A percentile compares a stretch with the other conserved stretches of the same genome.
Evolutionary conservation across 805 yeast species (phyloP).

Genomic region (Starmera dryadoides): DNA sequence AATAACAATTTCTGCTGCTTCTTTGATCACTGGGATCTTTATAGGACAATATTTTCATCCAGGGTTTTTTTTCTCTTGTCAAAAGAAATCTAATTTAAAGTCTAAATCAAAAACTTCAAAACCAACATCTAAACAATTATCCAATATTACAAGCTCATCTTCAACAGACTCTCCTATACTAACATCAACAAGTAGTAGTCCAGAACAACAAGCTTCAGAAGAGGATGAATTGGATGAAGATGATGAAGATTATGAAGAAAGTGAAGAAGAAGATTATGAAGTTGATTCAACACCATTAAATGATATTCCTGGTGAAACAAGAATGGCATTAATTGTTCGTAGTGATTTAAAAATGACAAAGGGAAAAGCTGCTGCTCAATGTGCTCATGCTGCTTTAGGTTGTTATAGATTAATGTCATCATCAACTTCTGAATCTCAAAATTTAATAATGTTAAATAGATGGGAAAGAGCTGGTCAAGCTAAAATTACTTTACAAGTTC

Average conservation of each 20-base stretch:
- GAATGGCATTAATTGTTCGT: slow-evolving; percentile 84
- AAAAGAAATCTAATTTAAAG: slow-evolving; percentile 1
- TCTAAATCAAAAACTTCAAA: background rate
- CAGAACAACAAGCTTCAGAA: background rate
- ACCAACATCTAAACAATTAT: background rate
- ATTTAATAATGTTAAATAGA: slow-evolving; percentile 55
- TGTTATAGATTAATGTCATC: slow-evolving; percentile 65
- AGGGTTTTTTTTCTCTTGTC: background rate
- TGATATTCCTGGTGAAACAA: slow-evolving; percentile 68
- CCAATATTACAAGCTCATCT: slow-evolving; percentile 1
- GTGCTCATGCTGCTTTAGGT: slow-evolving; percentile 95
- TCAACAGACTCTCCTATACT: slow-evolving; percentile 7
- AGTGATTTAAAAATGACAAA: slow-evolving; percentile 87
- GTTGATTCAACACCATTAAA: slow-evolving; percentile 55
- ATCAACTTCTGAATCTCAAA: slow-evolving; percentile 42
- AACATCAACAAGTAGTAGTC: slow-evolving; percentile 6
- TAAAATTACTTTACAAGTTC: slow-evolving; percentile 77
- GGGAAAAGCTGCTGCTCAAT: slow-evolving; percentile 97
- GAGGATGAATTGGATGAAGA: slow-evolving; percentile 13
- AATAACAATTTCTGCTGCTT: background rate
- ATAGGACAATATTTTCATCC: slow-evolving; percentile 1
- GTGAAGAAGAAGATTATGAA: slow-evolving; percentile 47
- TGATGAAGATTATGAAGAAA: slow-evolving; percentile 33
- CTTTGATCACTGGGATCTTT: slow-evolving; percentile 4
- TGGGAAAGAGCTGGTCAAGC: slow-evolving; percentile 92